Evolutionary conservation across 805 yeast species (phyloP).

Genomic region (Sugiyamaella valdiviana): DNA sequence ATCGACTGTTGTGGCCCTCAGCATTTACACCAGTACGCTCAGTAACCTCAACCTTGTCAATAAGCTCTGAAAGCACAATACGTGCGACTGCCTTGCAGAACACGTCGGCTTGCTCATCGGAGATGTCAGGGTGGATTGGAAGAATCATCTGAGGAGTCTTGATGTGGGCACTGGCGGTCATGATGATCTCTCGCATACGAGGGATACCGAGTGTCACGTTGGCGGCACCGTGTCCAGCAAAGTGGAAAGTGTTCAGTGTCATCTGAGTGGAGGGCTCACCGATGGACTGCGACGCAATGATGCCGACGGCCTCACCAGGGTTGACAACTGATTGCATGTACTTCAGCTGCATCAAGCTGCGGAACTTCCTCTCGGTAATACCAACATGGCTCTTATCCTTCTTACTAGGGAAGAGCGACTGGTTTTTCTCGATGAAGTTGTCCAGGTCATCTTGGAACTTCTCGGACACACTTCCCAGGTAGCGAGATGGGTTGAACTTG

Average conservation of each 20-base stretch:
- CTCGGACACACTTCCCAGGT: constrained; percentile 90
- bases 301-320: constrained; percentile 98
- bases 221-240: constrained; percentile 99
- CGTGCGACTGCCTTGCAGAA: constrained; percentile 87
- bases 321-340: constrained; percentile 92
- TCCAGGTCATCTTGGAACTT: constrained; percentile 79
- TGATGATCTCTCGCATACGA: constrained; percentile 98
- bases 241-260: constrained; percentile 96
- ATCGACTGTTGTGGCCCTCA: constrained; percentile 47
- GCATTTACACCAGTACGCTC: constrained; percentile 73
- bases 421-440: constrained; percentile 51
- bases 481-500: constrained; percentile 79
- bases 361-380: constrained; percentile 73
- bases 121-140: constrained; percentile 74
- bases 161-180: constrained; percentile 95
- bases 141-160: constrained; percentile 99
- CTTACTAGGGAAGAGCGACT: constrained; percentile 45
- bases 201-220: constrained; percentile 99
- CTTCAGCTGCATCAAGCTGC: constrained; percentile 95
- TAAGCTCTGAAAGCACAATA: constrained; percentile 80
- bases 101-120: constrained; percentile 81
- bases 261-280: constrained; percentile 99
- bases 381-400: constrained; percentile 40
- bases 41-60: constrained; percentile 75
- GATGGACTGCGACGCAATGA: constrained; percentile 94